Percentiles rank a stretch among this genome's conserved stretches.
Conservation (phyloP, 2,329 filamentous ascomycete genomes). For the Onygena corvina region DNA sequence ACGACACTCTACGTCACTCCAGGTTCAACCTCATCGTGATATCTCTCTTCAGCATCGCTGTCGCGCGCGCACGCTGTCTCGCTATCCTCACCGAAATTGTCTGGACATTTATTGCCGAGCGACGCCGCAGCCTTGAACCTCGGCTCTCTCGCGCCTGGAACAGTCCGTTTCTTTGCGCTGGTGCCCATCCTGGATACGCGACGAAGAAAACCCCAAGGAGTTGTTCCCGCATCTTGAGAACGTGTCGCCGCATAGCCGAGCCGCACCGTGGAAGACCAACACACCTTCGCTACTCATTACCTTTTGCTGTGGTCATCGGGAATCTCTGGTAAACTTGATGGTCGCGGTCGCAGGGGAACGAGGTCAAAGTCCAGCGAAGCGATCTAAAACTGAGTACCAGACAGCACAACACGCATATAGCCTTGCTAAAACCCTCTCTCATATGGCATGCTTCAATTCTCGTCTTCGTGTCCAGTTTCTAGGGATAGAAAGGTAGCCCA, state of each 20-base stretch:
- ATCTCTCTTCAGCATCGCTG: too few species aligned
- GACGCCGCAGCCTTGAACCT: background rate
- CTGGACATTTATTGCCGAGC: background rate
- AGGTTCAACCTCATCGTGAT: too few species aligned
- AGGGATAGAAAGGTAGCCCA: conserved; percentile 36
- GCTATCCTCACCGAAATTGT: background rate
- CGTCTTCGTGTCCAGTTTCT: conserved; percentile 36
- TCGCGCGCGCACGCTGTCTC: too few species aligned
- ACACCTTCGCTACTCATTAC: background rate
- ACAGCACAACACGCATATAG: background rate
- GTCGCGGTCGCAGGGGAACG: background rate
- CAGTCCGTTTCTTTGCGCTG: background rate
- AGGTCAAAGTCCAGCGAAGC: background rate
- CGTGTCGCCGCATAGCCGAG: background rate
- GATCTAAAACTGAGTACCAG: background rate
- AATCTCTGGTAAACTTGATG: background rate
- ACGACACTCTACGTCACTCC: too few species aligned
- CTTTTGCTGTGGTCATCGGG: background rate
- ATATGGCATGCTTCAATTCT: conserved; percentile 40
- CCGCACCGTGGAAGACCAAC: background rate
- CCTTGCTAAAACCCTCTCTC: conserved; percentile 17
- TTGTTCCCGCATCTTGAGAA: background rate
- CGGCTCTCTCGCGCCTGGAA: background rate
- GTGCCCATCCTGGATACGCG: background rate
- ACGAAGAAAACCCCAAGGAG: background rate